These are phyloP conservation scores for Carex myosuroides DNA, from an alignment of 176 grass and related monocot species.

Conservation along the genomic window DNA sequence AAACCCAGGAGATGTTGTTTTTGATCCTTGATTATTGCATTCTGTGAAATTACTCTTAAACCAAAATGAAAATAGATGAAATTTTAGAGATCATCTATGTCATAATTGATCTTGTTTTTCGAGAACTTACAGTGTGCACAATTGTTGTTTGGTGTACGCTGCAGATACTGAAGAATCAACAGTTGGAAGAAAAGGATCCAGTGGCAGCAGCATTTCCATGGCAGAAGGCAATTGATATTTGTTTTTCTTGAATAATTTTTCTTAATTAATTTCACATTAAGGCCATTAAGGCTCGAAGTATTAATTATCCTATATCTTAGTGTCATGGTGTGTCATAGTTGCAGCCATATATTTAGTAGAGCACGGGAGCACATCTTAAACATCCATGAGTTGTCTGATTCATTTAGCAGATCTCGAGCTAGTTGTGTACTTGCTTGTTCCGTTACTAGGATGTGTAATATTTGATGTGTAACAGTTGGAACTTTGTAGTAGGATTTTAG, in stretches of 20 bases:
- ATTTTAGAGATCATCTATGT: background rate
- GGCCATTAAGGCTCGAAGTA: background rate
- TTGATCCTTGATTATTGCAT: background rate
- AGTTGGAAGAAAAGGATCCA: slow-evolving; percentile 28
- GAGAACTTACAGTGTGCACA: background rate
- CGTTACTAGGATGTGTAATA: background rate
- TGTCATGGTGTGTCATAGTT: background rate
- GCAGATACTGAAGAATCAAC: slow-evolving; percentile 90
- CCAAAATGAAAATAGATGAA: background rate
- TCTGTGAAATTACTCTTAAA: background rate
- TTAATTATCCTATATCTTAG: background rate
- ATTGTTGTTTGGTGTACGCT: background rate
- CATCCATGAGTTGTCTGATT: background rate
- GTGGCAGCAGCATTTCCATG: slow-evolving; percentile 22
- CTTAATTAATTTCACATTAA: background rate
- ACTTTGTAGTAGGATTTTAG: background rate
- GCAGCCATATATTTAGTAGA: background rate
- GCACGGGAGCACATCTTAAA: background rate
- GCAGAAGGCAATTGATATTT: slow-evolving; percentile 47
- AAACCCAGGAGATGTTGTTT: background rate
- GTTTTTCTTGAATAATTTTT: slow-evolving; percentile 16
- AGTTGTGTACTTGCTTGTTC: background rate
- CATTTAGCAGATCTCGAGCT: background rate
- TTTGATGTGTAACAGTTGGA: background rate
- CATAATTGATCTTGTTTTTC: background rate